A percentile compares a stretch with the other conserved stretches of the same genome.
These are phyloP conservation scores for Aegilops longissima DNA, from an alignment of 176 grass and related monocot species.

Conservation along the genomic window DNA sequence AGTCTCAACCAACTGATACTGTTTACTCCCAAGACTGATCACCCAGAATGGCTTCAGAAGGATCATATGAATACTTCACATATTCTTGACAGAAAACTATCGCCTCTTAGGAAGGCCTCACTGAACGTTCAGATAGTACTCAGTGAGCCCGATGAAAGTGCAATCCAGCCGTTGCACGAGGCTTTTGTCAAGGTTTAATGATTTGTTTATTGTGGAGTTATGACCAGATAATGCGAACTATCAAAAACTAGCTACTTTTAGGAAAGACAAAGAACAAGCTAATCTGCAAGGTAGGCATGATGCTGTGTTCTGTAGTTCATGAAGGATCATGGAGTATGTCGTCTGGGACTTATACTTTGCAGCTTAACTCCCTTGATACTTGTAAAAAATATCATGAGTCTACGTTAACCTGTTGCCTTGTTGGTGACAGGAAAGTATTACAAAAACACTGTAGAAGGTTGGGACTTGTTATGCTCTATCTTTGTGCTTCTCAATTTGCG, in stretches of 20 bases:
- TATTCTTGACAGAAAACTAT: background rate
- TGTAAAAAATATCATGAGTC: background rate
- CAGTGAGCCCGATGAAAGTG: background rate
- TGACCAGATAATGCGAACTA: background rate
- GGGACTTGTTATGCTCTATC: too few species aligned
- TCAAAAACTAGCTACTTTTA: background rate
- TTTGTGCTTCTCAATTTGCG: too few species aligned
- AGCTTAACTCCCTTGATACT: too few species aligned
- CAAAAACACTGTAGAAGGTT: too few species aligned
- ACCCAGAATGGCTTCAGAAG: background rate
- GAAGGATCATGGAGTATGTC: background rate
- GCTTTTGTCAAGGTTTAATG: background rate
- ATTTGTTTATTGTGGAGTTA: background rate
- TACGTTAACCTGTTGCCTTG: too few species aligned
- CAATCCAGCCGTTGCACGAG: constrained; percentile 20
- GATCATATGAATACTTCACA: background rate
- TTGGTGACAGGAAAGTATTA: too few species aligned
- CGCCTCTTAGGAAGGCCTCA: background rate
- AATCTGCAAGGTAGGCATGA: background rate
- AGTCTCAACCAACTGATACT: background rate
- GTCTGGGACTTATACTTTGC: background rate
- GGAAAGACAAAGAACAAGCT: background rate
- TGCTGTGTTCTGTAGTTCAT: background rate
- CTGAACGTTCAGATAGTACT: constrained; percentile 4
- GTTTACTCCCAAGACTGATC: background rate